Conservation (phyloP, 2,329 filamentous ascomycete genomes). For the Colletotrichum neosansevieriae region DNA sequence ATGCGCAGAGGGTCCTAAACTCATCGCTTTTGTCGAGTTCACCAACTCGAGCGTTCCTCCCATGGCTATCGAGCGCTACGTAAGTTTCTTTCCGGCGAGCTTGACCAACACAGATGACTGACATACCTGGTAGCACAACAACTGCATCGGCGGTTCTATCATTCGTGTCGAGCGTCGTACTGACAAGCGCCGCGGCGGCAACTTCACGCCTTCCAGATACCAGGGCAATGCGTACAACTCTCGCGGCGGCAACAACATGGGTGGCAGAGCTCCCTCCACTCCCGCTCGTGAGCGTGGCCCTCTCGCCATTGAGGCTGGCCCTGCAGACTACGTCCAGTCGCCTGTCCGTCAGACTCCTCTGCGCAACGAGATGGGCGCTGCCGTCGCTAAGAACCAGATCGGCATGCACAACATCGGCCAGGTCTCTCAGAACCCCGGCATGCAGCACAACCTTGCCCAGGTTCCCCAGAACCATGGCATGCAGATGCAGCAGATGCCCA, state of each 20-base stretch:
- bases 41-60: slow-evolving; percentile 52
- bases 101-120: neutral
- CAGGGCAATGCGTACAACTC: slow-evolving; percentile 5
- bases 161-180: slow-evolving; percentile 52
- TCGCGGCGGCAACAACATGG: neutral
- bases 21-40: slow-evolving; percentile 57
- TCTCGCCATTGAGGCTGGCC: slow-evolving; percentile 33
- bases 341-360: slow-evolving; percentile 19
- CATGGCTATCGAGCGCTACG: slow-evolving; percentile 47
- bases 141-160: slow-evolving; percentile 46
- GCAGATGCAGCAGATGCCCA: neutral
- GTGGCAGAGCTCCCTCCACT: slow-evolving; percentile 26
- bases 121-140: slow-evolving; percentile 48
- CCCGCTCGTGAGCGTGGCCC: slow-evolving; percentile 23
- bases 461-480: too few relatives aligned
- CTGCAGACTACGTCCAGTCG: neutral
- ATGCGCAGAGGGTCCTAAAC: slow-evolving; percentile 32
- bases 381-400: neutral
- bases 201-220: neutral
- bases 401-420: neutral
- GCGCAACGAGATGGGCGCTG: slow-evolving; percentile 6
- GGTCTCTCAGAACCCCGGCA: slow-evolving; percentile 11
- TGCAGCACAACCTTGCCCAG: slow-evolving; percentile 11
- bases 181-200: slow-evolving; percentile 22
- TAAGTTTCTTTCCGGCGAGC: slow-evolving; percentile 45